phyloP scores from a whole-genome alignment of 768 basidiomycete species.

The Phaeotremella skinneri region DNA sequence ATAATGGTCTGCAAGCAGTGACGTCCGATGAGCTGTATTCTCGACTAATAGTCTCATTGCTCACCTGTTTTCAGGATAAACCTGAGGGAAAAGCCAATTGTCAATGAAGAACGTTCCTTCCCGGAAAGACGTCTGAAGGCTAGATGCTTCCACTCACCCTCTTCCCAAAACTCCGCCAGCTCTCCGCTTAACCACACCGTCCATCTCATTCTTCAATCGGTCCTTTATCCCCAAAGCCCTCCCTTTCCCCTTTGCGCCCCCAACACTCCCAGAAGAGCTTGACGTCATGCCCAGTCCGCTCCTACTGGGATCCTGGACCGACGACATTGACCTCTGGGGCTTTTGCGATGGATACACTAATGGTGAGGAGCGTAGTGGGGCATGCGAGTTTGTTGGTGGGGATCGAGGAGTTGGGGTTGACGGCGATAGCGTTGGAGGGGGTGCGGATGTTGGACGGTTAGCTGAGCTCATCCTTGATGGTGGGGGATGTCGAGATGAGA shows the following conservation, averaged over 20 bases:
- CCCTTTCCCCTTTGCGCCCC: conserved; percentile 13
- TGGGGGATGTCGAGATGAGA: not conserved
- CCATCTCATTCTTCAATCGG: conserved; percentile 37
- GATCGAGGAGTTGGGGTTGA: not conserved
- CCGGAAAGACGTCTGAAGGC: not conserved
- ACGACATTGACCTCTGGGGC: not conserved
- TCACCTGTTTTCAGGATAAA: conserved; percentile 94
- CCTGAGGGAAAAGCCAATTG: conserved; percentile 43
- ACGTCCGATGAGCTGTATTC: conserved; percentile 61
- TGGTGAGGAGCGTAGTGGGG: not conserved
- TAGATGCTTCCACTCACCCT: conserved; percentile 34
- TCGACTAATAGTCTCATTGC: conserved; percentile 51
- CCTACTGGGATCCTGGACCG: not conserved
- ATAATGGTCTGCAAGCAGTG: conserved; percentile 43
- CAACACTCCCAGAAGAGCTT: not conserved
- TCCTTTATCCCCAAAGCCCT: conserved; percentile 41
- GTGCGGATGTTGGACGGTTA: not conserved
- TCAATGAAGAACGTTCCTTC: conserved; percentile 8
- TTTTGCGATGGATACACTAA: not conserved
- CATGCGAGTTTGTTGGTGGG: not conserved
- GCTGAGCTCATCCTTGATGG: too few species aligned
- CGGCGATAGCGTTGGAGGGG: not conserved
- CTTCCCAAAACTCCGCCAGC: conserved; percentile 46
- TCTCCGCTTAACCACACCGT: conserved; percentile 50
- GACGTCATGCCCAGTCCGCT: not conserved